Evolutionary conservation across 2,329 filamentous ascomycete genomes (phyloP), one percentile per base, ranked within the genome.

Genomic region (Ceratocystis alfenasii): DNA sequence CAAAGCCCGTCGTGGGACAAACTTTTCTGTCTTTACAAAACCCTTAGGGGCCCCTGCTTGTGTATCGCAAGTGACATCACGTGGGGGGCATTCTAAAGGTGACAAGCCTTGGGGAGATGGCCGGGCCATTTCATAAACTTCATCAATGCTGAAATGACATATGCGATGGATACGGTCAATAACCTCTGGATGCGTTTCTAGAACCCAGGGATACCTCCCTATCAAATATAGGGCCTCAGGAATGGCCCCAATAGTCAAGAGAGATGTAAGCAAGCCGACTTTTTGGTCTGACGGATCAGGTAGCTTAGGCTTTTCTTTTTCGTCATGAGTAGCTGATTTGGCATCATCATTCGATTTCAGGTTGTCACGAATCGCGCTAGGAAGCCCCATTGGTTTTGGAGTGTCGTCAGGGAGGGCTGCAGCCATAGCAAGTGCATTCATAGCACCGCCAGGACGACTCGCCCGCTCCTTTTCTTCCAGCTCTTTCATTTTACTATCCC

Each of bases 171-270:
- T 83, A 65, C 81, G 87, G 41, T 89, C 85, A 2, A 90, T 83
- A 10, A 97, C 81, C 59, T 96, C 90, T 0, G 89, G 86, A 69
- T 89, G 93, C 3, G 87, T 84, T 67, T 96, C 91, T 10, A 90
- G 83, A 61, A 99, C 82, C 92, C 94, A 99, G 15, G 91, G 90
- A 71, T 96, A 96, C 65, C 88, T 87, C 44, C 93, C 93, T 6
- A 96, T 82, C 65, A 99, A 89, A 74, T 93, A 97, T 1, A 99
- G 80, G 1, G 94, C 87, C 75, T 99, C 94, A 0, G 94, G 94
- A 44, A 99, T 80, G 33, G 94, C 93, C 50, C 95, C 94, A 67
- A 96, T 94, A 3, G 89, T 89, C 1, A 99, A 81, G 17, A 99
- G 80, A 70, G 91, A 91, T 69, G 88, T 90, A 25, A 99, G 80